Conservation (phyloP, 1,284 basidiomycete species). For the Athelia sp. region DNA sequence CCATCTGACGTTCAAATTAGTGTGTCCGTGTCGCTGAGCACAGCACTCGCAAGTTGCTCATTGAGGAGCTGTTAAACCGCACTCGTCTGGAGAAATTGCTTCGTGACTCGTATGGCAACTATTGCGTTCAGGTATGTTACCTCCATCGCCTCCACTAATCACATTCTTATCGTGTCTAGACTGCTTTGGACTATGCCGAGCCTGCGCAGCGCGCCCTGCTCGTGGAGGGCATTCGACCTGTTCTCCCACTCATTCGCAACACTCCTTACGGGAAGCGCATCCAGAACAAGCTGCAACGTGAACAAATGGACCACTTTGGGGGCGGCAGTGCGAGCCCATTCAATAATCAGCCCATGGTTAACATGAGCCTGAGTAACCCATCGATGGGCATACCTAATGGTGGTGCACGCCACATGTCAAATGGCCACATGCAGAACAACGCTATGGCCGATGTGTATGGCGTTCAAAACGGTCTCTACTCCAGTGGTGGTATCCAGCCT, state of each 20-base stretch:
- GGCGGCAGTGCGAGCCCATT: slow-evolving; percentile 39
- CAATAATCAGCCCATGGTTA: slow-evolving; percentile 57
- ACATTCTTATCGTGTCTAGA: slow-evolving; percentile 43
- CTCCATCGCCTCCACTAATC: slow-evolving; percentile 4
- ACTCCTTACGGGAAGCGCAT: slow-evolving; percentile 98
- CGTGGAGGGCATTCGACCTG: slow-evolving; percentile 95
- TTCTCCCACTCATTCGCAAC: slow-evolving; percentile 92
- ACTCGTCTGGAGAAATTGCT: slow-evolving; percentile 93
- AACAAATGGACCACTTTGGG: slow-evolving; percentile 73
- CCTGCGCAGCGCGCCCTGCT: slow-evolving; percentile 80
- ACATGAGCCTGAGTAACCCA: slow-evolving; percentile 53
- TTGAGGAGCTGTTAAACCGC: slow-evolving; percentile 94
- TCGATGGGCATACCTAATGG: slow-evolving; percentile 42
- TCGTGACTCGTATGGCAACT: slow-evolving; percentile 93
- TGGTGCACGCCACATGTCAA: slow-evolving; percentile 49
- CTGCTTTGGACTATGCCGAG: slow-evolving; percentile 93
- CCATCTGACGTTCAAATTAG: slow-evolving; percentile 34
- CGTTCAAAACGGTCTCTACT: slow-evolving; percentile 56
- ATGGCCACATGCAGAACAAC: slow-evolving; percentile 42
- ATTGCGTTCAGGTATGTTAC: slow-evolving; percentile 78
- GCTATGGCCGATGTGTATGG: slow-evolving; percentile 68
- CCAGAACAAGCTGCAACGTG: slow-evolving; percentile 93
- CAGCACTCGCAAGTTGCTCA: slow-evolving; percentile 88
- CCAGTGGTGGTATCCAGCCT: slow-evolving; percentile 41
- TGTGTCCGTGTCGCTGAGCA: slow-evolving; percentile 98